Conservation (phyloP, 164 flowering plant species). For the Santalum album region DNA sequence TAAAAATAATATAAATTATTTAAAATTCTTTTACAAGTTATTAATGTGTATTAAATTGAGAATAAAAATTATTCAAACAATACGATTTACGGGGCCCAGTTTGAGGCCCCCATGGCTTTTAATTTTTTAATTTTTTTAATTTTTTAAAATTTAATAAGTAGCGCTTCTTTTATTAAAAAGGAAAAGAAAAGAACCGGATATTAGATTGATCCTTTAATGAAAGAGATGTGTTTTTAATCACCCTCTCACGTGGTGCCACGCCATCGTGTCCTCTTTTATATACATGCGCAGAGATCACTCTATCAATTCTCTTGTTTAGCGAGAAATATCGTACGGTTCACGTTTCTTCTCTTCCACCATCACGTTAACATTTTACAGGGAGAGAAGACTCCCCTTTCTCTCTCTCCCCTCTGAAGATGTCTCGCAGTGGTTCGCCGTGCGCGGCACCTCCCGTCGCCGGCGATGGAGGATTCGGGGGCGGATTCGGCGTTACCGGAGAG, state of each 20-base stretch:
- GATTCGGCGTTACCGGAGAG: slow-evolving; percentile 16
- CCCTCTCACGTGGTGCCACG: slow-evolving; percentile 1
- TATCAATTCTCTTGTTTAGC: neutral
- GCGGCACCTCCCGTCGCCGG: slow-evolving; percentile 5
- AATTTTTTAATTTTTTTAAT: too few species aligned
- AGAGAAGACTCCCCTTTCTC: too few species aligned
- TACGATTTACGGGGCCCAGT: too few species aligned
- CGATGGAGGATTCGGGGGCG: slow-evolving; percentile 4
- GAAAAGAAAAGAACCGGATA: neutral
- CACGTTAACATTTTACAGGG: too few species aligned
- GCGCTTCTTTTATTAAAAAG: too few species aligned
- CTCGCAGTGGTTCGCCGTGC: neutral
- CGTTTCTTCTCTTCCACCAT: neutral
- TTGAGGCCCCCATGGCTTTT: too few species aligned
- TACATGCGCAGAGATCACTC: neutral
- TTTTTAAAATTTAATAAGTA: too few species aligned
- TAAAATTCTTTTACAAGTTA: too few species aligned
- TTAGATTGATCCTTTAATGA: neutral
- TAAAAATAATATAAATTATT: too few species aligned
- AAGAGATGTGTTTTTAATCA: neutral
- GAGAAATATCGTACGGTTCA: neutral
- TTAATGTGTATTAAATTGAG: too few species aligned
- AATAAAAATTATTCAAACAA: too few species aligned
- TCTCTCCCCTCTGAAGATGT: neutral
- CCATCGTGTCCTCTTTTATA: neutral